Percentiles rank a stretch among this genome's conserved stretches.
These are phyloP conservation scores for Coniochaeta hoffmannii DNA, from an alignment of 2,329 filamentous ascomycete genomes.

Conservation along the genomic window DNA sequence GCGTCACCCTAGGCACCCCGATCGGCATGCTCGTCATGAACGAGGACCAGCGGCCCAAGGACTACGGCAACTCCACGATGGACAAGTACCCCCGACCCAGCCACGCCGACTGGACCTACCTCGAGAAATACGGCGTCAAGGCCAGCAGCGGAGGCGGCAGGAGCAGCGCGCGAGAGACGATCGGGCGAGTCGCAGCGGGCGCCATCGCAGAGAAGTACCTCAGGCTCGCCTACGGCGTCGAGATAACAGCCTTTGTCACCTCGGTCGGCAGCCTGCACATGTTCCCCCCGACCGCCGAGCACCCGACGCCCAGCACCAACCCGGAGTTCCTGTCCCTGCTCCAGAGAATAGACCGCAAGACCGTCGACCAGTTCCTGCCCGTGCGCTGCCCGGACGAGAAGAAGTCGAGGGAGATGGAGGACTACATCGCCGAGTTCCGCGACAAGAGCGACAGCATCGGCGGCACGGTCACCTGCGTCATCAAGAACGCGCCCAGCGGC, in stretches of 20 bases:
- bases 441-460: slow-evolving; percentile 84
- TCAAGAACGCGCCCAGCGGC: slow-evolving; percentile 76
- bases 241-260: slow-evolving; percentile 86
- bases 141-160: slow-evolving; percentile 84
- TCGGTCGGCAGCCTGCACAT: slow-evolving; percentile 76
- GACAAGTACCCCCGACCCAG: slow-evolving; percentile 84
- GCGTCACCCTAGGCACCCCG: slow-evolving; percentile 82
- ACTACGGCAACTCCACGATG: slow-evolving; percentile 87
- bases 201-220: slow-evolving; percentile 94
- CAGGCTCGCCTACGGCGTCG: slow-evolving; percentile 68
- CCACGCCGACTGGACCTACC: slow-evolving; percentile 95
- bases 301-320: slow-evolving; percentile 64
- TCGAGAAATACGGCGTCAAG: slow-evolving; percentile 95
- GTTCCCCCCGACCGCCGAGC: slow-evolving; percentile 61
- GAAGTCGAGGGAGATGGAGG: slow-evolving; percentile 64
- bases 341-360: slow-evolving; percentile 61
- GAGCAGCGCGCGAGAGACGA: slow-evolving; percentile 90
- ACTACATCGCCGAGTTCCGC: slow-evolving; percentile 68
- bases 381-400: slow-evolving; percentile 74
- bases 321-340: slow-evolving; percentile 72
- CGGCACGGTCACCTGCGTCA: slow-evolving; percentile 89
- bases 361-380: slow-evolving; percentile 77
- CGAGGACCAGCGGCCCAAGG: slow-evolving; percentile 85
- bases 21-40: slow-evolving; percentile 84
- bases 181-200: slow-evolving; percentile 84